Percentiles rank a stretch among this genome's conserved stretches.
Evolutionary conservation across 139 green algal species (phyloP).

Genomic region (Nannochloris sp.): DNA sequence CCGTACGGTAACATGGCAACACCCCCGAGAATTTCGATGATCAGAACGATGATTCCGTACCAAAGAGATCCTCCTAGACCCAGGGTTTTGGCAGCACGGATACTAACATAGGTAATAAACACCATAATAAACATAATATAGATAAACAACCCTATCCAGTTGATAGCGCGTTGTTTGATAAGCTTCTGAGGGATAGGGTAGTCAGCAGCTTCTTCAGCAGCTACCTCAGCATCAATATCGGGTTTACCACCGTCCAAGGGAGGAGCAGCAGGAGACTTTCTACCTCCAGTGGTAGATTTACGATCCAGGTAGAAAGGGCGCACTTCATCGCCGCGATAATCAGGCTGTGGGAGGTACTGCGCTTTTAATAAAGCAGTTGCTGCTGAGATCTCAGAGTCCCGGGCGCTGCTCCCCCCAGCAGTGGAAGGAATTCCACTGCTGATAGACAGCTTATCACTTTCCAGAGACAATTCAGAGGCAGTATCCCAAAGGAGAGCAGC

Average conservation of each 20-base stretch:
- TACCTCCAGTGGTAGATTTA: not conserved
- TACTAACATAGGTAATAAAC: constrained; percentile 44
- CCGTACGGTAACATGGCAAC: constrained; percentile 47
- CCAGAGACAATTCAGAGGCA: not conserved
- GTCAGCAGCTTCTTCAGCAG: not conserved
- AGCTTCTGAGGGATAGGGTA: constrained; percentile 15
- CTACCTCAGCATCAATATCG: not conserved
- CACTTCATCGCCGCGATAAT: constrained; percentile 22
- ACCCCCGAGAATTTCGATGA: constrained; percentile 42
- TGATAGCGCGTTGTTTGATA: constrained; percentile 22
- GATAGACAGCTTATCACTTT: not conserved
- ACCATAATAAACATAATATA: constrained; percentile 32
- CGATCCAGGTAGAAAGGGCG: constrained; percentile 15
- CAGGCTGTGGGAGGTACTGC: constrained; percentile 5
- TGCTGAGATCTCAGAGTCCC: not conserved
- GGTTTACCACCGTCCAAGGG: not conserved
- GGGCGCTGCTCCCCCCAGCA: not conserved
- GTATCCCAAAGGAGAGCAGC: not conserved
- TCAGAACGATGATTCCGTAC: constrained; percentile 40
- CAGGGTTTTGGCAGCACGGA: constrained; percentile 42
- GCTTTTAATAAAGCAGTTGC: not conserved
- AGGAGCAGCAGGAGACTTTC: not conserved
- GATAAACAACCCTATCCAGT: constrained; percentile 28
- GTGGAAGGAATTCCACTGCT: not conserved
- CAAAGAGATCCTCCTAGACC: constrained; percentile 36